A percentile compares a stretch with the other conserved stretches of the same genome.
Evolutionary conservation across 2,329 filamentous ascomycete species (phyloP).

Genomic region (Didymella glomerata): DNA sequence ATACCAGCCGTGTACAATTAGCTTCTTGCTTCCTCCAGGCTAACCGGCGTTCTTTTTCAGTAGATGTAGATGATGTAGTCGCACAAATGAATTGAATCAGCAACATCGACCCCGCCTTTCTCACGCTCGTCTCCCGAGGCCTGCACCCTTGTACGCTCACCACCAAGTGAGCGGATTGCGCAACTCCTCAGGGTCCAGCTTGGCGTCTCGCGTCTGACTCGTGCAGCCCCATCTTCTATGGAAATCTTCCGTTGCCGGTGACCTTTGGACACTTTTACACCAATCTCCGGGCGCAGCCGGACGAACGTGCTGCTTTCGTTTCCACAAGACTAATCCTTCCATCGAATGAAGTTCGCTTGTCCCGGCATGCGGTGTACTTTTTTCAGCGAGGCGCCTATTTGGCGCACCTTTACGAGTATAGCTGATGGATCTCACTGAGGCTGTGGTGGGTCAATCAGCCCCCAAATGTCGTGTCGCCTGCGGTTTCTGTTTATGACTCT

Average conservation of each 20-base stretch:
- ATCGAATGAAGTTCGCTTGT: conserved; percentile 18
- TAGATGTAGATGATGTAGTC: conserved; percentile 17
- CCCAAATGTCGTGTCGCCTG: conserved; percentile 25
- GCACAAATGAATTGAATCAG: conserved; percentile 22
- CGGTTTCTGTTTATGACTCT: conserved; percentile 21
- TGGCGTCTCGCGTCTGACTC: conserved; percentile 24
- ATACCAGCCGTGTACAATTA: conserved; percentile 19
- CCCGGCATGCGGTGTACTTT: conserved; percentile 19
- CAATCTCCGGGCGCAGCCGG: conserved; percentile 20
- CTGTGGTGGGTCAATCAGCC: conserved; percentile 22
- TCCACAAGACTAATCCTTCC: conserved; percentile 10
- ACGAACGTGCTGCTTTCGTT: conserved; percentile 18
- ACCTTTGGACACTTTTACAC: conserved; percentile 10
- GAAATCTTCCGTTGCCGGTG: conserved; percentile 9
- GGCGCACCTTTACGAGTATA: conserved; percentile 19
- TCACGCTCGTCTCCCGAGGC: conserved; percentile 7
- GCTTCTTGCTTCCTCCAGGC: conserved; percentile 6
- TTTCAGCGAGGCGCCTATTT: conserved; percentile 21
- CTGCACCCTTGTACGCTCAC: conserved; percentile 16
- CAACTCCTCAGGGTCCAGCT: conserved; percentile 19
- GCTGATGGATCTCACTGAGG: conserved; percentile 23
- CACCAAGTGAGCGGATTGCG: conserved; percentile 16
- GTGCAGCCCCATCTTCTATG: conserved; percentile 16
- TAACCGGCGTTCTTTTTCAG: conserved; percentile 7
- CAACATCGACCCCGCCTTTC: conserved; percentile 14